Base-by-base conservation (phyloP, 306 rosid genomes). In the Albizia julibrissin region DNA sequence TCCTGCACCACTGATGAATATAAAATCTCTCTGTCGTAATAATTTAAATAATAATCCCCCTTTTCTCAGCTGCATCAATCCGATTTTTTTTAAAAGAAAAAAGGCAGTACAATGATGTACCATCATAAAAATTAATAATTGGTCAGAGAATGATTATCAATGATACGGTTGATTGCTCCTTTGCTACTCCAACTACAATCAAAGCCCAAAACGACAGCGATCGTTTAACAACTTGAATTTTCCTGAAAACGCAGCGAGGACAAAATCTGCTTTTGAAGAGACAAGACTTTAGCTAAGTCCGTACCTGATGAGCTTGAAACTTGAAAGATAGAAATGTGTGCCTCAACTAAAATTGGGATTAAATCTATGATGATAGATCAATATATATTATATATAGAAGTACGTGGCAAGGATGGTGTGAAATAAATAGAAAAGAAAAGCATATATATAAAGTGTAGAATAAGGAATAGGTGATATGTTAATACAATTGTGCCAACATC, bases 131-230 rank as follows among this genome's bases (percentile, higher is more conserved):
- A 76, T 26, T 44, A 72, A 72, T 85, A 64, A 85, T 77, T 80
- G 85, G 85, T 71, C 71, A 80, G n/a, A 76, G 47, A 64, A 81
- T 85, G 82, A 81, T 85, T 71, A 52, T 72, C 65, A 76, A 85
- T 81, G 64, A 85, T 85, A 80, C 44, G 66, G 75, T 71, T 85
- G 76, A 61, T 80, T 80, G 72, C 79, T 71, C 74, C 58, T 75
- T 69, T 65, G 24, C 31, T 58, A 58, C 65, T 22, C 21, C 54
- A 81, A 62, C 43, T 13, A 56, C 31, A 52, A 47, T 39, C 24
- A 64, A 78, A 40, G 34, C 80, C n/a, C 34, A 72, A 37, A 73
- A 42, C n/a, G n/a, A 65, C 13, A 65, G 8, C 16, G 18, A 46
- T 69, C 49, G 5, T 59, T 69, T 10, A 21, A 56, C 44, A 44